Percentiles rank a stretch among this genome's conserved stretches.
Evolutionary conservation across 495 filamentous ascomycete species (phyloP).

Genomic region (Jackrogersella multiformis): DNA sequence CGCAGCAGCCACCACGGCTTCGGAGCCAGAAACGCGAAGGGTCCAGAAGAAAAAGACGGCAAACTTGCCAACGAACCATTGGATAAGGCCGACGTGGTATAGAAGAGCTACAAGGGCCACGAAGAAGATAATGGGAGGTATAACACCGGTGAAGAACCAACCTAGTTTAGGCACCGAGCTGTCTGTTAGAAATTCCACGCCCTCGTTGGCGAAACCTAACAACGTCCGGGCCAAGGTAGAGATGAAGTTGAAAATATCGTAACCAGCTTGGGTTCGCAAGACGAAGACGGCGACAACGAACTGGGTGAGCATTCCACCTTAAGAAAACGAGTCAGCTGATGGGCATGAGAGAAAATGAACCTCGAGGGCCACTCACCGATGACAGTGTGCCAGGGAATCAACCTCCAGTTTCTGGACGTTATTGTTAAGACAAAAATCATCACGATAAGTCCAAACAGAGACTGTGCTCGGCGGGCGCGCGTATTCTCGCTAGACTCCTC

Average conservation of each 20-base stretch:
- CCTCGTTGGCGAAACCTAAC: conserved; percentile 74
- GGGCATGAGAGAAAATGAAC: neutral
- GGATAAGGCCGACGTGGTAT: conserved; percentile 79
- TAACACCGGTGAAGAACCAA: conserved; percentile 77
- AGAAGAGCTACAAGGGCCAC: conserved; percentile 83
- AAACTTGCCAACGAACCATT: conserved; percentile 89
- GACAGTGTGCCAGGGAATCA: conserved; percentile 86
- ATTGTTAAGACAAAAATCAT: conserved; percentile 71
- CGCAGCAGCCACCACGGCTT: conserved; percentile 91
- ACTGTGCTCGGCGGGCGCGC: conserved; percentile 78
- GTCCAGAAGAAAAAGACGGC: conserved; percentile 91
- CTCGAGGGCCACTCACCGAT: conserved; percentile 56
- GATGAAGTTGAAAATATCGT: conserved; percentile 90
- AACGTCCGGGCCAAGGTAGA: conserved; percentile 73
- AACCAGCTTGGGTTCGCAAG: conserved; percentile 76
- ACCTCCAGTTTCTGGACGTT: conserved; percentile 75
- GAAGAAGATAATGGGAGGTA: conserved; percentile 93
- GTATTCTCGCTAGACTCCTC: conserved; percentile 77
- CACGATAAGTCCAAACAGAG: conserved; percentile 80
- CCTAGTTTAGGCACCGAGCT: conserved; percentile 49
- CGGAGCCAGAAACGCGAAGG: conserved; percentile 89
- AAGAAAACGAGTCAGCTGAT: conserved; percentile 6
- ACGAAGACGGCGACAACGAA: conserved; percentile 91
- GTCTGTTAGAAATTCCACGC: conserved; percentile 75
- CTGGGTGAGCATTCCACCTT: conserved; percentile 80